Conservation (phyloP, 768 basidiomycete species). For the Clitopilus passeckerianus region DNA sequence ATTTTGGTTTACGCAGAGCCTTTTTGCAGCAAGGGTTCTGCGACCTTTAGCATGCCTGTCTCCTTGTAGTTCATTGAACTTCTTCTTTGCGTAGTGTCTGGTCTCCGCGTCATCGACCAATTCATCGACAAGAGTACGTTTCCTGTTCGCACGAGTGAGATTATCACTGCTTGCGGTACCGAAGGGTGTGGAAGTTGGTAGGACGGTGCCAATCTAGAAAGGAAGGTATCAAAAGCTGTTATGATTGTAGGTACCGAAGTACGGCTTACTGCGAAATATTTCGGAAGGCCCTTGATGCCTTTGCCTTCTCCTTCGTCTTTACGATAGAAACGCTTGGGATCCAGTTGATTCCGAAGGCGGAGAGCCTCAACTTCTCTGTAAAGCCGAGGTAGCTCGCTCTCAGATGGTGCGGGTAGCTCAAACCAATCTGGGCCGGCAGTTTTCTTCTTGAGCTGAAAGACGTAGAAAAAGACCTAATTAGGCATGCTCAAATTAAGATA, state of each 20-base stretch:
- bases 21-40: slow-evolving; percentile 64
- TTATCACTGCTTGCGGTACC: slow-evolving; percentile 67
- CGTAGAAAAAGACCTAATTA: not conserved
- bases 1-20: slow-evolving; percentile 59
- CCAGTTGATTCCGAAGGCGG: slow-evolving; percentile 80
- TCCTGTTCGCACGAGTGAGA: slow-evolving; percentile 62
- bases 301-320: slow-evolving; percentile 85
- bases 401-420: slow-evolving; percentile 78
- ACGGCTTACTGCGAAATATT: slow-evolving; percentile 78
- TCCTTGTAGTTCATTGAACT: slow-evolving; percentile 75
- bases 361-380: slow-evolving; percentile 86
- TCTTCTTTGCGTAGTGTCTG: slow-evolving; percentile 85
- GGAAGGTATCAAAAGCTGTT: no score
- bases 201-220: slow-evolving; percentile 71
- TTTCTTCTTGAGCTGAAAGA: slow-evolving; percentile 54
- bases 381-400: slow-evolving; percentile 73
- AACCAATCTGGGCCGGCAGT: slow-evolving; percentile 86
- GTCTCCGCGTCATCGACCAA: slow-evolving; percentile 86
- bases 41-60: slow-evolving; percentile 65
- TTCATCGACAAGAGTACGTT: slow-evolving; percentile 84
- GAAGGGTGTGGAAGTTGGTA: slow-evolving; percentile 69
- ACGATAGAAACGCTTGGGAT: slow-evolving; percentile 88
- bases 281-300: slow-evolving; percentile 79
- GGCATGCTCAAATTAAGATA: slow-evolving; percentile 1
- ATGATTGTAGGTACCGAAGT: no score